Evolutionary conservation across 164 flowering plant genomes (phyloP), one percentile per base, ranked within the genome.

Genomic region (Berberis vulgaris): DNA sequence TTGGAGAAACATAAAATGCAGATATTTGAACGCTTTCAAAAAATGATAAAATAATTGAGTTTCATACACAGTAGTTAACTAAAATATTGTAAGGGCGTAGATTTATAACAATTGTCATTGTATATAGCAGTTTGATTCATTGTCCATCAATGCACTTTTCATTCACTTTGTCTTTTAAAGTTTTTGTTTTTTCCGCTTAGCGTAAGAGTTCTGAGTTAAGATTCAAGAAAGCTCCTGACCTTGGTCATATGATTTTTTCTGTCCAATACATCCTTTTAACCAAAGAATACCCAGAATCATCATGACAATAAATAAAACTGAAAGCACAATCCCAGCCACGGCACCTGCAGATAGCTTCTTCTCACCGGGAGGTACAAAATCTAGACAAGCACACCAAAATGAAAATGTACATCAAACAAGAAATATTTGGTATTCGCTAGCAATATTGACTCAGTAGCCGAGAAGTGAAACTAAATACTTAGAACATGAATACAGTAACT

Each of bases 201-300:
- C 26, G 26, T 26, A 26, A 26, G 26, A 26, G 5, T 47, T 47
- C 7, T 4, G 10, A 47, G 50, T 47, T 11, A 7, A 6, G 7
- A 47, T 6, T 47, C 7, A 2, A 2, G 39, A 56, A 56, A 50
- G 38, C 44, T 13, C 38, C 56, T 39, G 49, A 74, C 74, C 77
- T 50, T 62, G 55, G 47, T 74, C 74, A 54, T 58, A 41, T 58
- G 41, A 38, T 5, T 45, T 40, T 70, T 77, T 70, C 42, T 54
- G 39, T 38, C 72, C 4, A 3, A 72, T 59, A 63, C 73, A 79
- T 41, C 80, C 73, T 61, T 70, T 77, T 85, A 83, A 74, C 86
- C 82, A 80, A 52, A 85, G 75, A 38, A 81, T 59, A 61, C 72
- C 80, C 54, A 73, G 3, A 64, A 74, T 41, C 41, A 77, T 41